Evolutionary conservation across 345 rosid genomes (phyloP).

Genomic region (Populus ilicifolia): DNA sequence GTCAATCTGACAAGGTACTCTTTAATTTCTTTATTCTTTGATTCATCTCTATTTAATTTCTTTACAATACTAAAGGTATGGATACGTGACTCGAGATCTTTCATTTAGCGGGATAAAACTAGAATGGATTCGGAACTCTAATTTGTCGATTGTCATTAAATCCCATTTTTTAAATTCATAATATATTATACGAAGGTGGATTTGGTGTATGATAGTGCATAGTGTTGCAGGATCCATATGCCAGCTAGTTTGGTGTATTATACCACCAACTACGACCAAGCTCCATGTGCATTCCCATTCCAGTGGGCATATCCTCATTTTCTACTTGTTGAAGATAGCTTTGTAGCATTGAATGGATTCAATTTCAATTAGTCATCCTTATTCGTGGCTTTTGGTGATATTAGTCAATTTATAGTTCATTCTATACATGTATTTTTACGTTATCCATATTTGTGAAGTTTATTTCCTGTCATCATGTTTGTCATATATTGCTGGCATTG

Average conservation of each 20-base stretch:
- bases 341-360: neutral
- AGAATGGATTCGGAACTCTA: neutral
- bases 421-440: neutral
- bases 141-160: neutral
- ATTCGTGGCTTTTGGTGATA: neutral
- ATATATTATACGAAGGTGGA: no score
- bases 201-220: no score
- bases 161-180: no score
- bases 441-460: neutral
- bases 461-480: neutral
- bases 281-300: neutral
- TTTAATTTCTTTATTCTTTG: neutral
- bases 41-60: neutral
- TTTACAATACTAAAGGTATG: neutral
- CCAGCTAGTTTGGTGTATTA: neutral
- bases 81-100: neutral
- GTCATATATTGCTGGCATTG: neutral
- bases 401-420: neutral
- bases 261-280: neutral
- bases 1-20: constrained; percentile 47
- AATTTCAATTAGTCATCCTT: neutral
- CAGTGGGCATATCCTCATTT: neutral
- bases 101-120: neutral
- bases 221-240: no score
- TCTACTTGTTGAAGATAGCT: neutral